Base-by-base conservation (phyloP, 2,329 filamentous ascomycete genomes). In the Xylariaceae sp. region DNA sequence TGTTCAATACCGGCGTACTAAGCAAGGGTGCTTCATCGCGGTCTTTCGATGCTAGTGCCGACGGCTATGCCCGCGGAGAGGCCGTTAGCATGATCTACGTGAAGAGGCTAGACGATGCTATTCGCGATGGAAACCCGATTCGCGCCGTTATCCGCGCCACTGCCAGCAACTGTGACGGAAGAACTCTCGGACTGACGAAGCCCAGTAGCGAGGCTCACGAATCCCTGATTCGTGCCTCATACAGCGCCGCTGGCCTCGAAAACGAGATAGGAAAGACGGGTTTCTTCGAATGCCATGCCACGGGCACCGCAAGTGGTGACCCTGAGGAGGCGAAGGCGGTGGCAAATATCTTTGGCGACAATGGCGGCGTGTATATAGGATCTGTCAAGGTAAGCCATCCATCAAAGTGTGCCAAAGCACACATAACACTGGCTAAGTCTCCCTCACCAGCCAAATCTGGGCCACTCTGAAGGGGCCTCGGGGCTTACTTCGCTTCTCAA, bases 21-120 rank as follows among this genome's bases (percentile, higher is more conserved):
- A 70, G 2, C 20, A 67, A 54, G 16, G 51, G 52, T 12, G 64
- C 56, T 23, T 56, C 70, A 23, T 66, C 67, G 44, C 66, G 71
- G 47, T 69, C 70, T 1, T 81, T 78, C 55, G 78, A 80, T 42
- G 67, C 72, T 2, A 64, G 70, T 7, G 81, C 79, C 0, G 71
- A 81, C 50, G 82, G 82, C 0, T 84, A 82, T 53, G 79, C 71
- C 0, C 73, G 80, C 5, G 81, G 77, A 1, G 82, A 85, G 57
- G 81, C 77, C 4, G 63, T 78, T 14, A 75, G 66, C 2, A 69
- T 73, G 6, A 52, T 84, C 5, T 68, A 77, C 5, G 55, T 85
- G 0, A 84, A 84, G 66, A 70, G 64, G 0, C 64, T 84, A 0
- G 67, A 71, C 2, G 73, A 77, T 43, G 81, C 81, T 0, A 55